Base-by-base conservation (phyloP, 2,329 filamentous ascomycete genomes). In the Pseudogymnoascus sp. region DNA sequence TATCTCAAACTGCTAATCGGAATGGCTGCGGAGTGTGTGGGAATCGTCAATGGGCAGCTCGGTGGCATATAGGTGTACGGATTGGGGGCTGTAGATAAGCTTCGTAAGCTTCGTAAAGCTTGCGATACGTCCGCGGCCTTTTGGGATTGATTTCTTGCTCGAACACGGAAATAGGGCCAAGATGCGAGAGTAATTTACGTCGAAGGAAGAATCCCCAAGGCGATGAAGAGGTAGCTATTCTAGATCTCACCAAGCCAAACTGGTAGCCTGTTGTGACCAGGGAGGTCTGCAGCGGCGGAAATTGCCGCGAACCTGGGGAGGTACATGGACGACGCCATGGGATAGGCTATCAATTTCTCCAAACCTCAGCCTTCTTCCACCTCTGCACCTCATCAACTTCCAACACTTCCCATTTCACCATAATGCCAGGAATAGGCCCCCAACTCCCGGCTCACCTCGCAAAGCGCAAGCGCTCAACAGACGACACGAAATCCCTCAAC, bases 381-480 rank as follows among this genome's bases (percentile, higher is more conserved):
- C 6, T 20, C 20, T 9, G 14, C 59, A 3, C 41, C 11, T 32
- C n/a, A 7, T 25, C 18, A 32, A 54, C 18, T 38, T 22, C 12
- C 20, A 18, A 60, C 12, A 4, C 30, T 20, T 28, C n/a, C 50
- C 59, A 39, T 9, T n/a, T 35, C 22, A n/a, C 6, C 60, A 65
- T 28, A 3, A 72, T 72, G 70, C 63, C 70, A 62, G 66, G 67
- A 6, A 64, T 90, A 69, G 88, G 88, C 4, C 88, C 89, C 12
- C 78, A 85, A 63, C 73, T 91, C 22, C 88, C 89, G 11, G 80
- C 87, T 4, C 84, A 89, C 64, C 79, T 88, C 41, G 62, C 82
- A 34, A 87, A 87, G 72, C 80, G 84, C 68, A 86, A 86, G 68
- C 82, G 82, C 68, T 79, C 77, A 4, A 67, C 76, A 4, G 76